Evolutionary conservation across 768 basidiomycete species (phyloP), one percentile per base, ranked within the genome.

Genomic region (Russula griseocarnosa): DNA sequence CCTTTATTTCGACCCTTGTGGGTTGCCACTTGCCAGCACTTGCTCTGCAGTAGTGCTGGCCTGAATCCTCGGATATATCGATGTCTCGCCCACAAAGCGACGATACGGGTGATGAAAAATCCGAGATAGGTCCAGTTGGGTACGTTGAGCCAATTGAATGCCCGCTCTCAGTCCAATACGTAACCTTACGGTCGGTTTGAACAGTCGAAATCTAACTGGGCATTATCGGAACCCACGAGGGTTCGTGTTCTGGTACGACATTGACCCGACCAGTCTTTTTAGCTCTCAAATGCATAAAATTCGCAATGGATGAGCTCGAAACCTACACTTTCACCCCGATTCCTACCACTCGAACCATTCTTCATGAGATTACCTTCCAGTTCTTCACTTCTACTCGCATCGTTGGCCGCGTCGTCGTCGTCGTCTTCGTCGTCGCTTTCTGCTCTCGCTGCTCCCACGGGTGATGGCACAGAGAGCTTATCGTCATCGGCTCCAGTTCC

Each of bases 81-180:
- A 60, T 71, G 76, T 55, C 76, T 75, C 34, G 73, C 77, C 38
- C 79, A 76, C 36, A 80, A 82, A 52, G 76, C 79, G 51, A 79
- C 83, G 65, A 73, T 82, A 18, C 87, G 83, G 82, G 87, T 89
- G 74, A 83, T 89, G 84, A 81, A 78, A 78, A 53, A 69, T 69
- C 65, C 71, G 77, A 70, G 75, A 74, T 13, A 71, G 76, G 62
- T 55, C 69, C 30, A 69, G 66, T 36, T 74, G 61, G 70, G 18
- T 32, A 5, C 5, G 38, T 34, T 34, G 34, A 30, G 30, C 30
- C 30, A 30, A 10, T 24, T 14, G 8, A 10, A 42, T 60, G 22
- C 47, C 50, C n/a, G 44, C 42, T 30, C 28, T 34, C 61, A 36
- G 67, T 30, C 24, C 22, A 16, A 65, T 51, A 14, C 28, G 10